Evolutionary conservation across 805 yeast species (phyloP).

Genomic region (Hanseniaspora occidentalis): DNA sequence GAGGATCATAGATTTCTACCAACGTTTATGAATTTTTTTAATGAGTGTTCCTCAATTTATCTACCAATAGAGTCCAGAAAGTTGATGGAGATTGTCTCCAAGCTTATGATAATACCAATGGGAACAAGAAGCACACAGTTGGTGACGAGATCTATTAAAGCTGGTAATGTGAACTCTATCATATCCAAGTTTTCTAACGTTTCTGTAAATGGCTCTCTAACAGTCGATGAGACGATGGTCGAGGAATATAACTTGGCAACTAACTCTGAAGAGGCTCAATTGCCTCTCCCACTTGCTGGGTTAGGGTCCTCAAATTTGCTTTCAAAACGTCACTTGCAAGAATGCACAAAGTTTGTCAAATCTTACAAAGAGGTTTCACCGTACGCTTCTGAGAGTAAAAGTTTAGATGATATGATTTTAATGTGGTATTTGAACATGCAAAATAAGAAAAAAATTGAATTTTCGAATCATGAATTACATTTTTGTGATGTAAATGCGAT

Average conservation of each 20-base stretch:
- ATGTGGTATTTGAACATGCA: conserved; percentile 28
- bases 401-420: conserved; percentile 39
- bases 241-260: conserved; percentile 47
- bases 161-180: conserved; percentile 1
- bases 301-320: conserved; percentile 27
- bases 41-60: conserved; percentile 52
- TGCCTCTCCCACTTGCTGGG: conserved; percentile 19
- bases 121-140: conserved; percentile 22
- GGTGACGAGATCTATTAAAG: conserved; percentile 9
- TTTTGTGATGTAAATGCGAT: conserved; percentile 44
- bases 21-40: conserved; percentile 63
- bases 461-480: conserved; percentile 8
- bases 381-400: conserved; percentile 12
- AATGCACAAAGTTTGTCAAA: conserved; percentile 34
- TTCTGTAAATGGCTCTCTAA: background rate
- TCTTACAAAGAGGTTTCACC: conserved; percentile 33
- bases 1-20: conserved; percentile 50
- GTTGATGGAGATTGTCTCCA: conserved; percentile 51
- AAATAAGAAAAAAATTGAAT: background rate
- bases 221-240: conserved; percentile 24
- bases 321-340: conserved; percentile 24
- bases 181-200: conserved; percentile 2
- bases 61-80: conserved; percentile 56
- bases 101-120: conserved; percentile 42
- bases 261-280: conserved; percentile 26